Evolutionary conservation across 1,284 basidiomycete species (phyloP).

Genomic region (Cryptococcus floricola): DNA sequence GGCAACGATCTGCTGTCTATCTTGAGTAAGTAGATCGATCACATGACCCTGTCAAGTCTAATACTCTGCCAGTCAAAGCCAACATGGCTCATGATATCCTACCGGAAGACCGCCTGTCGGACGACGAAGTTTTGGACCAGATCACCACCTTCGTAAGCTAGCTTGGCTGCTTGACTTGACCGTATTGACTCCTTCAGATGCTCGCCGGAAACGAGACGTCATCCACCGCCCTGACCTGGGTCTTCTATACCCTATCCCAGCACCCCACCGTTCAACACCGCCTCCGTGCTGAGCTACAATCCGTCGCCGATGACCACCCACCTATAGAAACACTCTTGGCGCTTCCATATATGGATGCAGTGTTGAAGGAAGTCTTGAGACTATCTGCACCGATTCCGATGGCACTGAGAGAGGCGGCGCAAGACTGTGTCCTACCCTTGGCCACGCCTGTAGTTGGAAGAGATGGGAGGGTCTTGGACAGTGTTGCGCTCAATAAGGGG

Average conservation of each 20-base stretch:
- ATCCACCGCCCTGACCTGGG: constrained; percentile 67
- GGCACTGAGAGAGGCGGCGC: constrained; percentile 38
- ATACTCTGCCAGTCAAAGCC: constrained; percentile 55
- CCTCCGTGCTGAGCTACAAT: constrained; percentile 57
- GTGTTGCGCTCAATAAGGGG: constrained; percentile 35
- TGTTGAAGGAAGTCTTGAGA: constrained; percentile 65
- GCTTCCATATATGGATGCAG: constrained; percentile 58
- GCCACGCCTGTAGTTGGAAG: constrained; percentile 43
- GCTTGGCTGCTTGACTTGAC: neutral
- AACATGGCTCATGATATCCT: constrained; percentile 54
- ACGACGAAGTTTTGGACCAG: constrained; percentile 66
- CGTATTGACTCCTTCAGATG: constrained; percentile 21
- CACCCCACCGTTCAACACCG: constrained; percentile 56
- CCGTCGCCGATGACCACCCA: constrained; percentile 47
- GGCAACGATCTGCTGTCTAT: constrained; percentile 49
- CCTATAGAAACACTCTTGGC: constrained; percentile 13
- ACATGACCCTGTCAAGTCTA: neutral
- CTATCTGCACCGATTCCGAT: constrained; percentile 61
- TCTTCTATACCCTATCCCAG: constrained; percentile 62
- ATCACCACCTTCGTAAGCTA: constrained; percentile 66
- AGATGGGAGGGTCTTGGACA: constrained; percentile 46
- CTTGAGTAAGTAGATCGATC: constrained; percentile 51
- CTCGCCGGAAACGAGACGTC: constrained; percentile 70
- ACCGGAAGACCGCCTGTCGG: constrained; percentile 58
- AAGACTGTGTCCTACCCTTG: constrained; percentile 62